These are phyloP conservation scores for Hymenoscyphus scutula DNA, from an alignment of 2,329 filamentous ascomycete species.

Conservation along the genomic window DNA sequence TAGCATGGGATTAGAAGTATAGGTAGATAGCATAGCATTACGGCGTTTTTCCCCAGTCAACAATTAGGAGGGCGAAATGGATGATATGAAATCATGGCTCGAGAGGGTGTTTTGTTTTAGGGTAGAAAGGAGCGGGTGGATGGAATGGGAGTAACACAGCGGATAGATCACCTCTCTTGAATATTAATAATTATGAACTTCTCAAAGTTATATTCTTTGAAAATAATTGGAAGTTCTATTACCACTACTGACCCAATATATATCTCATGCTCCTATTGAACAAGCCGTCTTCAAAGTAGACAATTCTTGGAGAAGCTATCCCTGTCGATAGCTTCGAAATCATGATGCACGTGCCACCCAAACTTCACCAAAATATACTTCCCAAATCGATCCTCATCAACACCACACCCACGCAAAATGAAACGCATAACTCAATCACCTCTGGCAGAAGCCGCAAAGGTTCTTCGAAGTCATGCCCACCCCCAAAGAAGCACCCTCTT, in stretches of 20 bases:
- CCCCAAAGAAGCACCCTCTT: slow-evolving; percentile 9
- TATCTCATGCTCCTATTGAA: too few species aligned
- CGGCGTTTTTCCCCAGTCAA: background rate
- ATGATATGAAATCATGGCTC: background rate
- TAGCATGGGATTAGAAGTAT: background rate
- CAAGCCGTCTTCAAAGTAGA: too few species aligned
- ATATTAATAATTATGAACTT: background rate
- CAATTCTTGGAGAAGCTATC: background rate
- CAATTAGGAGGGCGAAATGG: background rate
- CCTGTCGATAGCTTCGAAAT: background rate
- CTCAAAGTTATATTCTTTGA: too few species aligned
- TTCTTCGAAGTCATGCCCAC: slow-evolving; percentile 14
- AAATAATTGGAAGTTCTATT: background rate
- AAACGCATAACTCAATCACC: slow-evolving; percentile 32
- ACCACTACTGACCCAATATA: too few species aligned
- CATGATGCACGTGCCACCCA: background rate
- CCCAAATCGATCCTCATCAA: background rate
- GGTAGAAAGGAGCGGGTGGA: background rate
- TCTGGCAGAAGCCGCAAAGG: slow-evolving; percentile 13
- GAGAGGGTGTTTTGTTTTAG: background rate
- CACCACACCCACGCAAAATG: slow-evolving; percentile 25
- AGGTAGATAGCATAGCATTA: background rate
- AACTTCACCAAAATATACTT: background rate
- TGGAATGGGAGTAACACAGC: background rate
- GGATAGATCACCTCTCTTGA: slow-evolving; percentile 2